Evolutionary conservation across 2,329 filamentous ascomycete species (phyloP).

Genomic region (Fusarium neocosmosporiellum): DNA sequence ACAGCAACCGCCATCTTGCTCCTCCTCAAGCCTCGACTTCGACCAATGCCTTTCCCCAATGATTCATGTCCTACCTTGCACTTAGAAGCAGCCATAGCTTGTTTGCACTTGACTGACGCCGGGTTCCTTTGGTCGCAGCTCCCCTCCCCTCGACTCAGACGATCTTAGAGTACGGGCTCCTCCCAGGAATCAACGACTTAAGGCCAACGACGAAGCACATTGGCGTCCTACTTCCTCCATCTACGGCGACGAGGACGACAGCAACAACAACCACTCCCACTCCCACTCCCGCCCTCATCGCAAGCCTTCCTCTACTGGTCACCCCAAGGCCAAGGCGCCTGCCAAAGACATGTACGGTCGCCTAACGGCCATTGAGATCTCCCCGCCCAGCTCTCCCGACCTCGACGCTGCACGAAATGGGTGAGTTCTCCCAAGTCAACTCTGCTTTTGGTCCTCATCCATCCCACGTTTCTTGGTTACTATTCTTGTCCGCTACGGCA

Average conservation of each 20-base stretch:
- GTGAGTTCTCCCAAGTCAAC: constrained; percentile 53
- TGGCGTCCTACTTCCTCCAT: constrained; percentile 68
- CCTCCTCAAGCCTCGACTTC: not conserved
- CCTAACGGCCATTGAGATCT: constrained; percentile 61
- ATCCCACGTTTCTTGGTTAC: constrained; percentile 27
- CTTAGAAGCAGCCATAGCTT: constrained; percentile 1
- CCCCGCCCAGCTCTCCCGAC: constrained; percentile 69
- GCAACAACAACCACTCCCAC: constrained; percentile 27
- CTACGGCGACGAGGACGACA: constrained; percentile 47
- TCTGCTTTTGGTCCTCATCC: not conserved
- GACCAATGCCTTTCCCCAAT: not conserved
- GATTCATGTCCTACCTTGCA: not conserved
- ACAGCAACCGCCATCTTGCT: not conserved
- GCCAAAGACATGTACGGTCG: constrained; percentile 44
- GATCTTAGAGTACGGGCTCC: constrained; percentile 44
- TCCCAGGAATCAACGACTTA: constrained; percentile 50
- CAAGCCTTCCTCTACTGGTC: constrained; percentile 52
- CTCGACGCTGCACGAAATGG: constrained; percentile 48
- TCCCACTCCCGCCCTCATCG: not conserved
- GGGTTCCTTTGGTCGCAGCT: constrained; percentile 29
- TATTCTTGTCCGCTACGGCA: constrained; percentile 6
- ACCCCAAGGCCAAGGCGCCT: constrained; percentile 40
- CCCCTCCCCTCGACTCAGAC: constrained; percentile 39
- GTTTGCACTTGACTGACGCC: constrained; percentile 33
- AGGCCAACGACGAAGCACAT: constrained; percentile 40